A percentile compares a stretch with the other conserved stretches of the same genome.
phyloP scores from a whole-genome alignment of 2,329 filamentous ascomycete species.

The Cytospora leucostoma region DNA sequence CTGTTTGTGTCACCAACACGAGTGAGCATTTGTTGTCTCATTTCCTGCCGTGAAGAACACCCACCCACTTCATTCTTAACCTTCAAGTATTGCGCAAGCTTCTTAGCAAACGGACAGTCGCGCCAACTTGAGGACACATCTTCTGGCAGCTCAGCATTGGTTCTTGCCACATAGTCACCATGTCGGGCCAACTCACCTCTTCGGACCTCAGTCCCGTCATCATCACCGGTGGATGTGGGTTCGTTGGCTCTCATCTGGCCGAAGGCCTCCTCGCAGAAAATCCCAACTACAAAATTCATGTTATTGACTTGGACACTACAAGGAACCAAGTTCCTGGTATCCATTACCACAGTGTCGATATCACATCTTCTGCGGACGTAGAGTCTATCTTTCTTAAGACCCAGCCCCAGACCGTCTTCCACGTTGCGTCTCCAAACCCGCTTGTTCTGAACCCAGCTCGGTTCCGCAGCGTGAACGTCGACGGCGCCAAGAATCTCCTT shows the following conservation, averaged over 20 bases:
- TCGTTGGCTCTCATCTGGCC: conserved; percentile 29
- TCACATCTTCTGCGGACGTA: conserved; percentile 22
- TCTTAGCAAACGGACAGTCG: neutral
- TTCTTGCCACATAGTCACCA: neutral
- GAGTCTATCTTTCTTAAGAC: conserved; percentile 1
- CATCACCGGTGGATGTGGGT: conserved; percentile 29
- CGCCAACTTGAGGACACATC: neutral
- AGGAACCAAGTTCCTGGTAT: conserved; percentile 25
- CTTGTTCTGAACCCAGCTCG: conserved; percentile 21
- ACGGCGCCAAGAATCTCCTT: conserved; percentile 29
- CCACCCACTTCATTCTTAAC: neutral
- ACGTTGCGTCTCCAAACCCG: conserved; percentile 28
- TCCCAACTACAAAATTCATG: conserved; percentile 22
- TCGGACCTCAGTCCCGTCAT: conserved; percentile 25
- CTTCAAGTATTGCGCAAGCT: conserved; percentile 4
- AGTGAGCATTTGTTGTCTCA: too few relatives aligned
- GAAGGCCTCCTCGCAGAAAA: conserved; percentile 23
- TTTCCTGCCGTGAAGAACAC: neutral
- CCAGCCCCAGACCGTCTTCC: conserved; percentile 27
- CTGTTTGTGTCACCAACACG: too few relatives aligned
- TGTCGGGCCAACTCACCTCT: neutral
- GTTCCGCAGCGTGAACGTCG: conserved; percentile 29
- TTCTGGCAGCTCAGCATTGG: neutral
- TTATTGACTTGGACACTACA: conserved; percentile 24
- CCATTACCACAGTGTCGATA: conserved; percentile 27